Conservation (phyloP, 352 stramenopile genomes). For the Phytophthora meadii region DNA sequence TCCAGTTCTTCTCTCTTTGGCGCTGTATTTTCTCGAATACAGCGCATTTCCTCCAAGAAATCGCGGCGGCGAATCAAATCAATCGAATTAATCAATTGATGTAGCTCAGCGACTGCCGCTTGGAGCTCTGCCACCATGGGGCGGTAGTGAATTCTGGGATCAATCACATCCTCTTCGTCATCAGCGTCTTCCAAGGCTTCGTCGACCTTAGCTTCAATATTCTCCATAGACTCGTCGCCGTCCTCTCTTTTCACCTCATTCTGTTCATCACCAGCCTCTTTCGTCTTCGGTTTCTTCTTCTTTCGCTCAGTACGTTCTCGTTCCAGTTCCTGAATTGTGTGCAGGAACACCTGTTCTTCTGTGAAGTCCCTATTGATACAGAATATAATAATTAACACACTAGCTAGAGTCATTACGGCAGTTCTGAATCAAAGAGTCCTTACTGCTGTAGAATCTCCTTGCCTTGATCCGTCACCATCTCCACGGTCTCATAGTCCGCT, state of each 20-base stretch:
- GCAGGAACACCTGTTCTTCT: conserved; percentile 82
- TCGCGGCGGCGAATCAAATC: conserved; percentile 81
- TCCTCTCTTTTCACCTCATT: conserved; percentile 35
- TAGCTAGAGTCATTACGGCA: conserved; percentile 1
- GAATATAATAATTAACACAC: conserved; percentile 8
- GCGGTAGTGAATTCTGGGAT: conserved; percentile 86
- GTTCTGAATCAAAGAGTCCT: neutral
- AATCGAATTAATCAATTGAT: conserved; percentile 90
- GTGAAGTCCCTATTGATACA: conserved; percentile 70
- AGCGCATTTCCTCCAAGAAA: conserved; percentile 89
- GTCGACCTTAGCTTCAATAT: conserved; percentile 25
- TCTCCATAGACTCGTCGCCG: conserved; percentile 41
- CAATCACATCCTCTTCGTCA: conserved; percentile 78
- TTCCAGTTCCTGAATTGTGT: conserved; percentile 87
- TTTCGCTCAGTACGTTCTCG: conserved; percentile 59
- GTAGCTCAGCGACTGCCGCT: conserved; percentile 74
- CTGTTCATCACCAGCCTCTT: conserved; percentile 17
- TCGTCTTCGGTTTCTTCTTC: conserved; percentile 62
- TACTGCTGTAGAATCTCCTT: conserved; percentile 85
- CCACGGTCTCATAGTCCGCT: conserved; percentile 77
- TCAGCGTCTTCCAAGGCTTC: conserved; percentile 33
- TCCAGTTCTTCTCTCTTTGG: conserved; percentile 83
- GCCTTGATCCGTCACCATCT: conserved; percentile 82
- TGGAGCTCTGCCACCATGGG: conserved; percentile 88
- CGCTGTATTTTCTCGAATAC: conserved; percentile 86